Percentiles rank a stretch among this genome's conserved stretches.
These are phyloP conservation scores for Aspergillus versicolor DNA, from an alignment of 2,329 filamentous ascomycete genomes.

Conservation along the genomic window DNA sequence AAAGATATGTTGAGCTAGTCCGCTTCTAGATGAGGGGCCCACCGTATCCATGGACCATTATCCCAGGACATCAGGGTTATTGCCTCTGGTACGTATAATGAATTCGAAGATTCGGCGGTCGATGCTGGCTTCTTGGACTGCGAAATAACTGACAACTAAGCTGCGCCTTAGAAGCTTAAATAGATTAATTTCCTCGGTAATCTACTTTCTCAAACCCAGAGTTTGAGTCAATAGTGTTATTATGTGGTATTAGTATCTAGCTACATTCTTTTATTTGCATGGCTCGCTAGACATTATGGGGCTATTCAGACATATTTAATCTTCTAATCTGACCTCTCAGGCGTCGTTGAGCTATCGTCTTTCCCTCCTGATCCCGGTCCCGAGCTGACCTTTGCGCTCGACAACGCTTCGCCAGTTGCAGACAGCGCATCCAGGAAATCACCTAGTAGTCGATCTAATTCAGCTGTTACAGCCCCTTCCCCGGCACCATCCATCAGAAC, in stretches of 20 bases:
- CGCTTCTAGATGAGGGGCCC: too few relatives aligned
- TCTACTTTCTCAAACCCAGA: too few relatives aligned
- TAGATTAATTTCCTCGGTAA: too few relatives aligned
- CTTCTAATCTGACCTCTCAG: constrained; percentile 17
- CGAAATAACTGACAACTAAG: too few relatives aligned
- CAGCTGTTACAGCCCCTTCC: constrained; percentile 36
- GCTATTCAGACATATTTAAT: neutral
- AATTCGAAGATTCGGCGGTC: too few relatives aligned
- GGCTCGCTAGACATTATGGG: neutral
- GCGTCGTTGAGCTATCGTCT: constrained; percentile 4
- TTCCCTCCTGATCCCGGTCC: constrained; percentile 12
- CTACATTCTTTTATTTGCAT: too few relatives aligned
- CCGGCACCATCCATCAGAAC: constrained; percentile 39
- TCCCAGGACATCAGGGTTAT: too few relatives aligned
- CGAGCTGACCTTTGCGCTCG: constrained; percentile 15
- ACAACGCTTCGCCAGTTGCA: constrained; percentile 36
- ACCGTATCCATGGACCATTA: too few relatives aligned
- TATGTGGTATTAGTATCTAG: neutral
- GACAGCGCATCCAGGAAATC: constrained; percentile 40
- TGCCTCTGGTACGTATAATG: too few relatives aligned
- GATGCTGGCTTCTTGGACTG: too few relatives aligned
- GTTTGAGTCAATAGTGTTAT: too few relatives aligned
- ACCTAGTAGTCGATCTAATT: constrained; percentile 43
- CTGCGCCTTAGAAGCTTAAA: too few relatives aligned
- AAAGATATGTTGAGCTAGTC: neutral